Percentiles rank a stretch among this genome's conserved stretches.
Conservation (phyloP, 1,284 basidiomycete genomes). For the Inonotus hispidus region DNA sequence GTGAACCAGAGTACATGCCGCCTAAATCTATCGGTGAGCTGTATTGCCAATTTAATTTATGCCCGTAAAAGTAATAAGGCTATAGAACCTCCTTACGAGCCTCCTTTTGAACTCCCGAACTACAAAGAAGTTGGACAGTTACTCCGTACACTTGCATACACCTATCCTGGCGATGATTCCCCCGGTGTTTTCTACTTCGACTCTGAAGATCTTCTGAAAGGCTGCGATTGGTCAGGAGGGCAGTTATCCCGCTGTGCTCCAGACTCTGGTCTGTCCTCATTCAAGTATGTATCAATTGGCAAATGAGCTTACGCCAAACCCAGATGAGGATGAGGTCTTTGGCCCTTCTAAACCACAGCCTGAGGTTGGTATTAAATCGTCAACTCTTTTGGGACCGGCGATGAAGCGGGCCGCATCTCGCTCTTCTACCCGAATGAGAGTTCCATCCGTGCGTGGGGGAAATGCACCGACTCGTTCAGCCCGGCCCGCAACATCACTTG, state of each 20-base stretch:
- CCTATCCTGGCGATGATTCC: slow-evolving; percentile 23
- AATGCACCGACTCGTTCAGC: not conserved
- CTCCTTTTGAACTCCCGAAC: slow-evolving; percentile 51
- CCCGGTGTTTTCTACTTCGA: slow-evolving; percentile 5
- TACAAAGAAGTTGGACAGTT: slow-evolving; percentile 48
- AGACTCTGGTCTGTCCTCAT: not conserved
- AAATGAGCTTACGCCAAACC: not conserved
- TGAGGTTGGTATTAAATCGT: not conserved
- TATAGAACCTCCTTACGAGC: slow-evolving; percentile 37
- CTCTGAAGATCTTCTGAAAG: slow-evolving; percentile 15
- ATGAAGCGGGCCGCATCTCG: not conserved
- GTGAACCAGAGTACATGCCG: slow-evolving; percentile 75
- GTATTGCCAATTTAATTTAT: not conserved
- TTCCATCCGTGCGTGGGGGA: not conserved
- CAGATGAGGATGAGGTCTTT: slow-evolving; percentile 18
- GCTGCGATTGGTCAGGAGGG: slow-evolving; percentile 6
- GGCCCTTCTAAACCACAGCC: not conserved
- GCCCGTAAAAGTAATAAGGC: slow-evolving; percentile 7
- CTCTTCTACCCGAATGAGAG: not conserved
- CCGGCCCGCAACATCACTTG: slow-evolving; percentile 5
- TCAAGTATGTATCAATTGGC: not conserved
- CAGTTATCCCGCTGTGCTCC: not conserved
- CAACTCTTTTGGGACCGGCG: not conserved
- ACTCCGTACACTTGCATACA: slow-evolving; percentile 38
- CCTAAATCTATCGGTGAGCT: slow-evolving; percentile 58